Evolutionary conservation across 441 rosid species (phyloP).

Genomic region (Omphalea diandra): DNA sequence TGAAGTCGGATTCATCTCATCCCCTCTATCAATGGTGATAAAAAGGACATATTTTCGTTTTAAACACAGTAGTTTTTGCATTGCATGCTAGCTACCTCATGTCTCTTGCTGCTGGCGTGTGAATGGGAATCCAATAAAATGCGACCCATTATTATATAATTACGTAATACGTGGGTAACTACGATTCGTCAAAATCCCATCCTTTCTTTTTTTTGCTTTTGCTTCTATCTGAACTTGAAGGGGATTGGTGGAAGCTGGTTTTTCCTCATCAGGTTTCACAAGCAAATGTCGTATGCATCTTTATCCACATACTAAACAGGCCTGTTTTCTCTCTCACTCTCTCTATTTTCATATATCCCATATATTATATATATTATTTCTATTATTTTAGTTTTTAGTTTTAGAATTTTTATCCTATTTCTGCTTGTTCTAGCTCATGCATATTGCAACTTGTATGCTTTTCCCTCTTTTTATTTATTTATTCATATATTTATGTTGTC

Average conservation of each 20-base stretch:
- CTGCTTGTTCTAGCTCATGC: conserved; percentile 27
- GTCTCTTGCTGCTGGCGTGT: conserved; percentile 32
- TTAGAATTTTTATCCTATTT: conserved; percentile 26
- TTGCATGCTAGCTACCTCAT: too few species aligned
- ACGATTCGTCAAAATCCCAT: conserved; percentile 32
- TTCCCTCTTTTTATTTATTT: neutral
- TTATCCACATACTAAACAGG: conserved; percentile 42
- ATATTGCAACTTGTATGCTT: conserved; percentile 10
- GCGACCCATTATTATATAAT: neutral
- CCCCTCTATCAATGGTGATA: too few species aligned
- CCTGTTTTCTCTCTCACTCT: conserved; percentile 19
- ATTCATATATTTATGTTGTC: neutral
- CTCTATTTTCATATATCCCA: conserved; percentile 9
- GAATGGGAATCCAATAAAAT: conserved; percentile 50
- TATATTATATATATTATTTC: neutral
- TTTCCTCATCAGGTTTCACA: conserved; percentile 30
- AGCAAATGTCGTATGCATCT: conserved; percentile 42
- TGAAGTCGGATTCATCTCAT: conserved; percentile 11
- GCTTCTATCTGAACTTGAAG: conserved; percentile 24
- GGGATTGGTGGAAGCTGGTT: conserved; percentile 50
- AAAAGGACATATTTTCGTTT: conserved; percentile 2
- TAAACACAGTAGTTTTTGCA: neutral
- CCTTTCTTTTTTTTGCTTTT: neutral
- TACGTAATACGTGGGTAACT: conserved; percentile 19
- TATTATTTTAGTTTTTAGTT: neutral